phyloP scores from a whole-genome alignment of 2,329 filamentous ascomycete genomes.

The Fusarium liriodendri region DNA sequence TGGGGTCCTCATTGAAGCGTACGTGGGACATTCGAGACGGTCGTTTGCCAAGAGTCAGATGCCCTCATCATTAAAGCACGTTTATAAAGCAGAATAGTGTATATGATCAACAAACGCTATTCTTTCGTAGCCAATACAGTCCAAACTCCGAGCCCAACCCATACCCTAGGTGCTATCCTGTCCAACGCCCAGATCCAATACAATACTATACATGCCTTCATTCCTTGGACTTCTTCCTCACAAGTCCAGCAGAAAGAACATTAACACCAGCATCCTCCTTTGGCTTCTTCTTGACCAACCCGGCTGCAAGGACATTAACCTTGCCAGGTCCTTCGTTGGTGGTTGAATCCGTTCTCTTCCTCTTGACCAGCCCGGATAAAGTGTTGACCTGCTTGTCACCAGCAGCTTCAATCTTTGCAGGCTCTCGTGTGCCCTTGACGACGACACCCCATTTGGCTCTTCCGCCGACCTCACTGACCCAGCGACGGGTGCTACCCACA shows the following conservation, averaged over 20 bases:
- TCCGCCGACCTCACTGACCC: constrained; percentile 74
- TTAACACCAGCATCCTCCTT: constrained; percentile 58
- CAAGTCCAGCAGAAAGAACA: constrained; percentile 60
- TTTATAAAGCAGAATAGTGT: neutral
- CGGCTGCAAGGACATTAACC: constrained; percentile 60
- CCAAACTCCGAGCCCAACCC: constrained; percentile 30
- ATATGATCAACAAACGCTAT: neutral
- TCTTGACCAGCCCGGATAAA: constrained; percentile 60
- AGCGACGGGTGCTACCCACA: constrained; percentile 73
- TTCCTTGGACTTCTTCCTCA: constrained; percentile 68
- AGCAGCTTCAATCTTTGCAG: constrained; percentile 21
- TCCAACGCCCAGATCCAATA: constrained; percentile 18
- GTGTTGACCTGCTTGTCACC: constrained; percentile 54
- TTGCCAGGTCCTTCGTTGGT: constrained; percentile 32
- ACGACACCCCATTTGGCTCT: constrained; percentile 64
- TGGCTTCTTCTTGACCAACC: constrained; percentile 65
- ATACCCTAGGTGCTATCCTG: neutral
- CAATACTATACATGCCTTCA: constrained; percentile 3
- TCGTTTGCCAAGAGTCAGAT: no score
- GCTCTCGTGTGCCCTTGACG: constrained; percentile 58
- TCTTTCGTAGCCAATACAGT: constrained; percentile 16
- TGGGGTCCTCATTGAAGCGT: neutral
- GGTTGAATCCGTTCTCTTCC: constrained; percentile 53
- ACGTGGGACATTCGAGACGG: neutral
- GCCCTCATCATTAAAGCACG: no score